Conservation (phyloP, 2,329 filamentous ascomycete species). For the Colletotrichum melonis region DNA sequence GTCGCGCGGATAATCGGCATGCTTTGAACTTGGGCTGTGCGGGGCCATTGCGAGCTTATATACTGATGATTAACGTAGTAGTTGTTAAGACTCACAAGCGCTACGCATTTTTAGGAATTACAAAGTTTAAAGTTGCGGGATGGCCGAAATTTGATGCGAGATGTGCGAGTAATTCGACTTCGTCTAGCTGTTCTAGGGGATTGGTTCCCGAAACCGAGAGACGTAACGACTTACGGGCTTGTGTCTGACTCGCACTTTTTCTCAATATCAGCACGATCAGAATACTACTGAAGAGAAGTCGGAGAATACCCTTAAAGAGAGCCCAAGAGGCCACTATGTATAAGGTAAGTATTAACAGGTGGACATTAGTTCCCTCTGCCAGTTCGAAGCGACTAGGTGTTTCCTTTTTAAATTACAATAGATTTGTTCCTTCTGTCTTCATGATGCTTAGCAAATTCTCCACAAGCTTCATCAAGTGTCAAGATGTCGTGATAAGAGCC, state of each 20-base stretch:
- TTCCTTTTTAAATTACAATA: neutral
- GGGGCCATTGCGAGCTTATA: neutral
- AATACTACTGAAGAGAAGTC: neutral
- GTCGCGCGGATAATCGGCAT: neutral
- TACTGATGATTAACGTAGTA: too few species aligned
- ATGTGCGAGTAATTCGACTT: neutral
- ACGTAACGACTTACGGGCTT: neutral
- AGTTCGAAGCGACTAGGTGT: neutral
- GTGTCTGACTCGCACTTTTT: neutral
- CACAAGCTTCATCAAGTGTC: neutral
- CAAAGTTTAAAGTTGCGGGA: neutral
- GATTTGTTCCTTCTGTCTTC: neutral
- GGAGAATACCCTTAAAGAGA: neutral
- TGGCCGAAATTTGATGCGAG: neutral
- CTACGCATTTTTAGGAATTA: too few species aligned
- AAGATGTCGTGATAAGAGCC: neutral
- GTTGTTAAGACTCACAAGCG: neutral
- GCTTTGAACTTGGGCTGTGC: neutral
- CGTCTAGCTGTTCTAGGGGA: neutral
- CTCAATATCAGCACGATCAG: neutral
- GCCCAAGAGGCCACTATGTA: neutral
- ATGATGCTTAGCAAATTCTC: neutral
- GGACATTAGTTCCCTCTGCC: neutral
- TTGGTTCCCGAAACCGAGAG: neutral
- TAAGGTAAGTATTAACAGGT: too few species aligned